These are phyloP conservation scores for Penicillium sp. DNA, from an alignment of 2,329 filamentous ascomycete genomes.

Conservation along the genomic window DNA sequence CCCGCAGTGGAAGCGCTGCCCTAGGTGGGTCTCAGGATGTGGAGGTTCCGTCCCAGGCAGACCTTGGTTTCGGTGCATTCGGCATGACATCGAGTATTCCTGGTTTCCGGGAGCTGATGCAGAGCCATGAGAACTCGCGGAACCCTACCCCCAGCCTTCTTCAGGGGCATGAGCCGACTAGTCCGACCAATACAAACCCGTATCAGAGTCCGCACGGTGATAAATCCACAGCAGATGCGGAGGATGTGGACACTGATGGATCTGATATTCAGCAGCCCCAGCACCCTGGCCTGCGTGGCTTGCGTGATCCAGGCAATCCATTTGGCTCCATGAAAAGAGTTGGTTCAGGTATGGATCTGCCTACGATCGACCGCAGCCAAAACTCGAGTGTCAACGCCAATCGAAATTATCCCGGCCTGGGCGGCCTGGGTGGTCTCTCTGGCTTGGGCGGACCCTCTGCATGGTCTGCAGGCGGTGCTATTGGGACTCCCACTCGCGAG, in stretches of 20 bases:
- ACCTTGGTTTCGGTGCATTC: slow-evolving; percentile 59
- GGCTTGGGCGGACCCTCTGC: slow-evolving; percentile 50
- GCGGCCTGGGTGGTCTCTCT: slow-evolving; percentile 52
- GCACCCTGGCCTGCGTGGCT: slow-evolving; percentile 53
- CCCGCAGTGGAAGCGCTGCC: slow-evolving; percentile 61
- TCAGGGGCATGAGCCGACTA: slow-evolving; percentile 67
- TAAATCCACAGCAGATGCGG: slow-evolving; percentile 56
- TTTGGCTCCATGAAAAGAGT: slow-evolving; percentile 59
- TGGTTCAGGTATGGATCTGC: slow-evolving; percentile 53
- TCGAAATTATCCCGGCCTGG: slow-evolving; percentile 66
- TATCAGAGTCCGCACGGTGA: slow-evolving; percentile 87
- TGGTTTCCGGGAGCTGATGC: slow-evolving; percentile 57
- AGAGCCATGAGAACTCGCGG: slow-evolving; percentile 57
- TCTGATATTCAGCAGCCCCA: slow-evolving; percentile 53
- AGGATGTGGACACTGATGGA: slow-evolving; percentile 58
- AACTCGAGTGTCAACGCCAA: slow-evolving; percentile 79
- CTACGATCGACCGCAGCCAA: slow-evolving; percentile 82
- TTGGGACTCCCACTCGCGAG: slow-evolving; percentile 69
- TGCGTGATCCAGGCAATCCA: slow-evolving; percentile 50
- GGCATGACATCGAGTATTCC: slow-evolving; percentile 59
- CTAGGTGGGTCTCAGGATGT: slow-evolving; percentile 73
- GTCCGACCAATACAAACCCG: slow-evolving; percentile 92
- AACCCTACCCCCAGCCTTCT: slow-evolving; percentile 54
- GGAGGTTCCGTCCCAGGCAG: slow-evolving; percentile 29
- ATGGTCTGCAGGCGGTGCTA: slow-evolving; percentile 61